These are phyloP conservation scores for Phylloporus sp. DNA, from an alignment of 768 basidiomycete genomes.

Conservation along the genomic window DNA sequence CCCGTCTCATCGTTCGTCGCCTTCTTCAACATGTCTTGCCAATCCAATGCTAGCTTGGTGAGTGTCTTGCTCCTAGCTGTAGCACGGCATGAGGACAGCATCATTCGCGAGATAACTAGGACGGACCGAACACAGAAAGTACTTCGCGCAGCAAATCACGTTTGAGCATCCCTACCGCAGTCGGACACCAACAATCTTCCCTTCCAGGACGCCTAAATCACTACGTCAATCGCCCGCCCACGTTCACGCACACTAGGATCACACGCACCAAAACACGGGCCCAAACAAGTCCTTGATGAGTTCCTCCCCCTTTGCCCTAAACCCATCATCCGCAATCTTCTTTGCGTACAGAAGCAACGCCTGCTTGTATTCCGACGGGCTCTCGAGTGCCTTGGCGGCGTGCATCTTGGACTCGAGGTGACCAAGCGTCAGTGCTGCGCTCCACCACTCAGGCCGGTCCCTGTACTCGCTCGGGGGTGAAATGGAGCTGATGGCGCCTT, in stretches of 20 bases:
- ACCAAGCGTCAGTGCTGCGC: conserved; percentile 74
- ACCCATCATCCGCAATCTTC: conserved; percentile 87
- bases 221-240: background rate
- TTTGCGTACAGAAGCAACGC: conserved; percentile 73
- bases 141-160: conserved; percentile 84
- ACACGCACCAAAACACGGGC: conserved; percentile 80
- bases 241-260: background rate
- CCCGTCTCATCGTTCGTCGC: conserved; percentile 48
- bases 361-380: conserved; percentile 80
- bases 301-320: conserved; percentile 85
- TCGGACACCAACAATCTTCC: conserved; percentile 63
- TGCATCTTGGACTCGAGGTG: conserved; percentile 84
- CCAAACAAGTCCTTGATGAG: conserved; percentile 87
- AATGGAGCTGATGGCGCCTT: conserved; percentile 53
- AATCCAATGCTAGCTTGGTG: conserved; percentile 70
- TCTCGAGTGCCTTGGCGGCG: conserved; percentile 71
- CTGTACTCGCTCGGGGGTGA: conserved; percentile 35
- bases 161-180: conserved; percentile 67
- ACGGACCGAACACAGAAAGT: conserved; percentile 70
- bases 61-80: conserved; percentile 73
- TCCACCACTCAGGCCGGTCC: conserved; percentile 75
- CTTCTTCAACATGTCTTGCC: conserved; percentile 77
- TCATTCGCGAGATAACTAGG: background rate
- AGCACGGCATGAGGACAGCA: conserved; percentile 5
- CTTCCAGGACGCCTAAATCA: conserved; percentile 58